Base-by-base conservation (phyloP, 2,329 filamentous ascomycete species). In the Xylariales sp. region DNA sequence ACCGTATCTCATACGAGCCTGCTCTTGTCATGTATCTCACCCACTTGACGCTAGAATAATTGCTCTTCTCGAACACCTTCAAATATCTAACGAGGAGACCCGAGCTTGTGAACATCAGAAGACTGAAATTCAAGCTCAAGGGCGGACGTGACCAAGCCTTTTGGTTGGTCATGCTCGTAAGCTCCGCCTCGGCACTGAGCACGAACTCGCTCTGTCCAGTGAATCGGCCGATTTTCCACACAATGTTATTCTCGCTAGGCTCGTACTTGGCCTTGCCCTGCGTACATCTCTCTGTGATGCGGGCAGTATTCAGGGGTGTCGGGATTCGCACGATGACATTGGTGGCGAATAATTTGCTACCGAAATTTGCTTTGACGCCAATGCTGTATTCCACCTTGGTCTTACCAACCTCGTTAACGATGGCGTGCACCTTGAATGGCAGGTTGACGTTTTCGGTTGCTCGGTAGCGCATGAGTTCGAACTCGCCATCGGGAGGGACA, bases 321-420 rank as follows among this genome's bases (percentile, higher is more conserved):
- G 93, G 93, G 53, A 98, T 94, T 50, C 88, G 85, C 40, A 98
- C 82, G 27, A 96, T 75, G 20, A 98, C 93, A 57, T 97, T 98
- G 22, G 93, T 97, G 9, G 93, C 93, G 57, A 97, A 98, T 19
- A 98, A 79, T 64, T 98, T 98, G 54, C 84, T 80, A 42, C 90
- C 90, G 58, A 96, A 98, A 67, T 98, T 98, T 50, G 93, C 90
- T 59, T 93, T 90, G 58, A 98, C 90, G 40, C 89, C 89, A 56
- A 98, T 95, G 69, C 88, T 95, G 71, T 97, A 98, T 66, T 98
- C 93, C 46, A 98, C 93, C 66, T 96, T 97, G 31, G 88, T 93
- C 59, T 93, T 94, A 51, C 93, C 91, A 45, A 97, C 79, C 66
- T 98, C 93, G 60, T 95, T 95, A 58, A 98, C 93, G 52, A 98